Base-by-base conservation (phyloP, 2,329 filamentous ascomycete species). In the Coleophoma eucalyptorum region DNA sequence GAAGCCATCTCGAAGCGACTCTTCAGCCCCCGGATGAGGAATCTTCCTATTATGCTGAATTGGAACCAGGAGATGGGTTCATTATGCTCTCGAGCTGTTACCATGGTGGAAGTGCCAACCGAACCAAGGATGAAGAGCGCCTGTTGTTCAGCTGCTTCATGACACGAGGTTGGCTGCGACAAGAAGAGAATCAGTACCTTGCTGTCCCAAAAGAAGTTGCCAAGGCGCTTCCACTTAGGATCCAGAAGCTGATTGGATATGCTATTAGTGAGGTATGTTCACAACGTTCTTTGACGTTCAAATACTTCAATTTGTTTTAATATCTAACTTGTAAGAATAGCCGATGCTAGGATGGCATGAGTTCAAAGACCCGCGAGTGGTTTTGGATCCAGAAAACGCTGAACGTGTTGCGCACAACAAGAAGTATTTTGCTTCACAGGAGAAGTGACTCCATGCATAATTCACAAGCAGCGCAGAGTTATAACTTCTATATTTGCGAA, bases 141-240 rank as follows among this genome's bases (percentile, higher is more conserved):
- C 56, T 70, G 1, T 46, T 70, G 3, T 68, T 64, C 42, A 59
- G 61, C 5, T 60, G 59, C 6, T 71, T 70, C 48, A 60, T 62
- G 37, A 67, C 62, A 1, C 56, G 63, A 26, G 67, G 68, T 2
- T 69, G 57, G 46, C 48, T 71, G 31, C 55, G 68, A 2, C 66
- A 69, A 49, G 68, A 71, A 50, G 69, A 72, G 57, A 72, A 71
- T 38, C 67, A 70, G 51, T 40, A 40, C 19, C 19, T 40, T 8
- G 37, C 37, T 16, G n/a, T 40, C n/a, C 19, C 37, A 8, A 12
- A 11, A 5, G 37, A 40, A 13, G 37, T 16, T n/a, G 19, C 37
- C 10, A 16, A 16, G 37, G 37, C 11, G 8, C n/a, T 40, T 10
- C 37, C 37, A 5, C 10, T 16, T 2, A 19, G 19, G 15, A 19